These are phyloP conservation scores for Mrakia frigida DNA, from an alignment of 768 basidiomycete species.

Conservation along the genomic window DNA sequence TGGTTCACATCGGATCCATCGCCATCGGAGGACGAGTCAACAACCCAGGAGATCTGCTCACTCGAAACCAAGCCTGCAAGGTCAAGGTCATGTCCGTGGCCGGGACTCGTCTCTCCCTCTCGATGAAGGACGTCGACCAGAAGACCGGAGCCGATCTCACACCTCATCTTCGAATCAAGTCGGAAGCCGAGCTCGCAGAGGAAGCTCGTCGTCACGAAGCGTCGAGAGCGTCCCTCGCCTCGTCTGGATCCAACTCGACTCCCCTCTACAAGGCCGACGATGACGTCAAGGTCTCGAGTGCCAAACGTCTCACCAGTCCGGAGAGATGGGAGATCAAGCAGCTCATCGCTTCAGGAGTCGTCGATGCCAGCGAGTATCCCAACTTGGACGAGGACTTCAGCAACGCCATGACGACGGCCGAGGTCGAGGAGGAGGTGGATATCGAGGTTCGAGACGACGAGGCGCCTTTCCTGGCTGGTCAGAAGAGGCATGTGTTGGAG, in stretches of 20 bases:
- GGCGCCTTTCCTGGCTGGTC: constrained; percentile 89
- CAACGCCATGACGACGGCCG: constrained; percentile 64
- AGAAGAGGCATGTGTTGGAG: constrained; percentile 91
- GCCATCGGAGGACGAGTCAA: constrained; percentile 75
- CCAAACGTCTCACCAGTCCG: constrained; percentile 86
- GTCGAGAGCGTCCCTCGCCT: constrained; percentile 50
- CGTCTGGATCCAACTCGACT: constrained; percentile 80
- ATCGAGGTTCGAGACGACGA: constrained; percentile 97
- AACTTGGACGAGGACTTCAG: constrained; percentile 81
- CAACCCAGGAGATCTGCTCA: constrained; percentile 78
- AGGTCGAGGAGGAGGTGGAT: constrained; percentile 93
- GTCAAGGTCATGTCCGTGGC: constrained; percentile 95
- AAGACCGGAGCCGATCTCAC: constrained; percentile 80
- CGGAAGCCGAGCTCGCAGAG: constrained; percentile 87
- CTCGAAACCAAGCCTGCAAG: constrained; percentile 77
- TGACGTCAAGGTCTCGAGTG: constrained; percentile 60
- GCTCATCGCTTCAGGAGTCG: constrained; percentile 88
- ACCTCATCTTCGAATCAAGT: constrained; percentile 89
- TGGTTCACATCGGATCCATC: constrained; percentile 94
- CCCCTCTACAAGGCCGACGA: constrained; percentile 52
- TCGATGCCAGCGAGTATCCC: constrained; percentile 88
- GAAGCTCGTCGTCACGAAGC: constrained; percentile 46
- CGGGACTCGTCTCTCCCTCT: constrained; percentile 71
- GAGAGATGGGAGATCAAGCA: constrained; percentile 99
- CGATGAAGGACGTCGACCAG: constrained; percentile 99